Conservation (phyloP, 495 filamentous ascomycete species). For the Penicillium cosmopolitanum region DNA sequence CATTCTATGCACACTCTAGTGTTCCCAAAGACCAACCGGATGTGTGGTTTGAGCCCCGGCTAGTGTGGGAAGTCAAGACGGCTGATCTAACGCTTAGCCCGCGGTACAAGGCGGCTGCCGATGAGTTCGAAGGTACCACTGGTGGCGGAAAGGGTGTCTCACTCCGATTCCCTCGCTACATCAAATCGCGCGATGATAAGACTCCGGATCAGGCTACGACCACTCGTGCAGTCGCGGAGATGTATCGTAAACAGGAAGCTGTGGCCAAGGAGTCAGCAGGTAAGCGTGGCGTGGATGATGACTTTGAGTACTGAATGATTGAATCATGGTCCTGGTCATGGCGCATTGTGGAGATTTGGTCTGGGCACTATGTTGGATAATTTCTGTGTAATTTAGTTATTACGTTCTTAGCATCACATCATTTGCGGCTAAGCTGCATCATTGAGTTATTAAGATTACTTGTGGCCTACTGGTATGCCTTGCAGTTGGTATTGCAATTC, state of each 20-base stretch:
- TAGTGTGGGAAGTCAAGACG: slow-evolving; percentile 97
- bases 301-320: slow-evolving; percentile 84
- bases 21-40: slow-evolving; percentile 92
- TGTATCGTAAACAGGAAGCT: slow-evolving; percentile 94
- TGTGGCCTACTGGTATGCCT: neutral
- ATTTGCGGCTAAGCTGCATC: slow-evolving; percentile 15
- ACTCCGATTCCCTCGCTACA: slow-evolving; percentile 88
- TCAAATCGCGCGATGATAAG: slow-evolving; percentile 90
- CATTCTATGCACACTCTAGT: slow-evolving; percentile 85
- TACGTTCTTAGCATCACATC: slow-evolving; percentile 11
- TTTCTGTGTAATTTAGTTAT: neutral
- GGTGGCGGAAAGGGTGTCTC: slow-evolving; percentile 83
- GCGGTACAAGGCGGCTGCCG: slow-evolving; percentile 79
- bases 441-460: neutral
- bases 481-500: neutral
- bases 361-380: neutral
- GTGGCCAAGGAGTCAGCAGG: slow-evolving; percentile 65
- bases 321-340: slow-evolving; percentile 1
- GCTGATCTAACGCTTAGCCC: slow-evolving; percentile 93
- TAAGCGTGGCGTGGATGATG: slow-evolving; percentile 89
- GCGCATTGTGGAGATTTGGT: slow-evolving; percentile 8
- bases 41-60: slow-evolving; percentile 94
- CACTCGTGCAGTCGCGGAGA: slow-evolving; percentile 83
- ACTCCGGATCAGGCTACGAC: slow-evolving; percentile 89
- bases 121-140: slow-evolving; percentile 56